These are phyloP conservation scores for Leccinum imitatum DNA, from an alignment of 768 basidiomycete genomes.

Conservation along the genomic window DNA sequence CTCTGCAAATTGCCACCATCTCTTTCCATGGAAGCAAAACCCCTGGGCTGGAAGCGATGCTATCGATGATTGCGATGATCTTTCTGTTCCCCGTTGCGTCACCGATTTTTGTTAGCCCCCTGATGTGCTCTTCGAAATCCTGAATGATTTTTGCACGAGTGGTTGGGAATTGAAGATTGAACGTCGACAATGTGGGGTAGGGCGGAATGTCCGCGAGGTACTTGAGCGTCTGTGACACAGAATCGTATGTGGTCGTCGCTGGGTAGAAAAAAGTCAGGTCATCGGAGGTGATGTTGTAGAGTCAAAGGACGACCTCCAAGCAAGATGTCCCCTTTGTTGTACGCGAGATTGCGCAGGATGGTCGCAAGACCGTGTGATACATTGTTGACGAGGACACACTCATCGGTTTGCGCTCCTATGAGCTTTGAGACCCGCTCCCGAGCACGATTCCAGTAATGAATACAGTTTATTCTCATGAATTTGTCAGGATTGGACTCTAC, in stretches of 20 bases:
- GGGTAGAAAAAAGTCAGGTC: neutral
- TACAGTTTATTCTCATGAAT: constrained; percentile 44
- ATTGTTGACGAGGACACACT: constrained; percentile 49
- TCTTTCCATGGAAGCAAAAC: constrained; percentile 68
- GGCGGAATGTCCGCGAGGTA: constrained; percentile 57
- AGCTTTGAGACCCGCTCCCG: constrained; percentile 48
- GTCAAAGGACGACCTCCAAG: constrained; percentile 38
- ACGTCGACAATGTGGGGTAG: constrained; percentile 41
- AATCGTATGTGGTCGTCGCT: constrained; percentile 60
- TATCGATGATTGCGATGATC: constrained; percentile 69
- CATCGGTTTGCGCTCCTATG: constrained; percentile 53
- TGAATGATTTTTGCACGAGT: constrained; percentile 54
- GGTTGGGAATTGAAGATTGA: constrained; percentile 55
- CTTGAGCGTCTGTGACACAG: constrained; percentile 50
- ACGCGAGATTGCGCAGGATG: constrained; percentile 56
- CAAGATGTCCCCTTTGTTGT: constrained; percentile 57
- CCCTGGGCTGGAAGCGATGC: constrained; percentile 62
- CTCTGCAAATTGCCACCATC: constrained; percentile 61
- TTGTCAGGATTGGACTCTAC: constrained; percentile 58
- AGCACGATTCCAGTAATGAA: constrained; percentile 36
- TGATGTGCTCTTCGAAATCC: constrained; percentile 42
- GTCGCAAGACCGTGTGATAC: constrained; percentile 49
- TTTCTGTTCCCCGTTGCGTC: constrained; percentile 33
- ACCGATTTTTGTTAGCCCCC: constrained; percentile 26
- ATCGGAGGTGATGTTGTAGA: neutral